phyloP scores from a whole-genome alignment of 139 green algal species.

The Chara braunii region DNA sequence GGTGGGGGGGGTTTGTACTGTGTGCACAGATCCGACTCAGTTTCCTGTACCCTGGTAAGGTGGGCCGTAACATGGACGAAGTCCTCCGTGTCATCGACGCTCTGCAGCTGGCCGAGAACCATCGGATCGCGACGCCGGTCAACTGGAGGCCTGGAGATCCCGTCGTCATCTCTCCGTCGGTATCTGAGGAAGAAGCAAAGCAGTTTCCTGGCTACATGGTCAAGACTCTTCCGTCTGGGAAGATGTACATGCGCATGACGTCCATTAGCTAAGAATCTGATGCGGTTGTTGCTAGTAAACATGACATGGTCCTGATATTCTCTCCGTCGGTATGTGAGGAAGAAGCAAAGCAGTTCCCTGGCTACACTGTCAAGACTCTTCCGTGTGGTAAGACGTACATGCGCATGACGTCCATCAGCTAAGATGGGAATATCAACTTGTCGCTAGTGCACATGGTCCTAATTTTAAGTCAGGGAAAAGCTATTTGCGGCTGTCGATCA shows the following conservation, averaged over 20 bases:
- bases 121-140: slow-evolving; percentile 52
- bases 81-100: slow-evolving; percentile 59
- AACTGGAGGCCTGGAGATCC: slow-evolving; percentile 51
- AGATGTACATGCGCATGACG: slow-evolving; percentile 20
- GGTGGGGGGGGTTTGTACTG: no score
- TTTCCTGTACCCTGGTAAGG: slow-evolving; percentile 60
- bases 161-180: slow-evolving; percentile 47
- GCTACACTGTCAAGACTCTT: no score
- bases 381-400: slow-evolving; percentile 28
- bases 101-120: slow-evolving; percentile 51
- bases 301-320: no score
- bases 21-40: slow-evolving; percentile 57
- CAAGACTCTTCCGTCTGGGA: slow-evolving; percentile 27
- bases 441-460: no score
- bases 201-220: slow-evolving; percentile 43
- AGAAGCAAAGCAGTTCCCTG: slow-evolving; percentile 48
- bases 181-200: slow-evolving; percentile 51
- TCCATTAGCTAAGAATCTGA: no score
- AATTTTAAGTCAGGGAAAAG: no score
- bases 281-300: no score
- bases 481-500: no score
- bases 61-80: slow-evolving; percentile 62
- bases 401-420: slow-evolving; percentile 13
- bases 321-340: slow-evolving; percentile 46
- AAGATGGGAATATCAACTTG: no score